Evolutionary conservation across 2,329 filamentous ascomycete species (phyloP), one percentile per base, ranked within the genome.

Genomic region (Paecilomyces formosus): DNA sequence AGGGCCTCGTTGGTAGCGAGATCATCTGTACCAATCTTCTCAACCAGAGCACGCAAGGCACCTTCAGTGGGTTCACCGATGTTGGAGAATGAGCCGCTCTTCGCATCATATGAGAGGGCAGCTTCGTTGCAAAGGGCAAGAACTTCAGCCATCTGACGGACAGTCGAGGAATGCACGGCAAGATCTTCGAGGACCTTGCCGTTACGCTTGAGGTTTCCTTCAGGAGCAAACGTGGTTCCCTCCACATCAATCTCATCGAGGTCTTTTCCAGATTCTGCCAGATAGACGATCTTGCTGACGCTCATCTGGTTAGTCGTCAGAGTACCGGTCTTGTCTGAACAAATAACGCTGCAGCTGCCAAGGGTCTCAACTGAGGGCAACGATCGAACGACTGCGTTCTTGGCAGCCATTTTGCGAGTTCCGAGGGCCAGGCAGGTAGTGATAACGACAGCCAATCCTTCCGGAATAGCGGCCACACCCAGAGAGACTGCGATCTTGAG

Each of bases 221-320:
- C 85, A 5, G 93, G 94, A 33, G 90, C 84, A 71, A 97, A 97
- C 53, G 91, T 97, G 1, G 92, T 96, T 52, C 94, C 94, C 72
- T 96, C 88, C 30, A 99, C 88, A 61, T 94, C 88, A 54, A 96
- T 82, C 72, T 96, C 92, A 67, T 92, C 89, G 24, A 97, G 80
- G 59, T 85, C 87, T 57, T 79, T 84, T 54, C 90, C 92, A 60
- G 83, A 76, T 64, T 89, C 85, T 67, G 85, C 87, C 65, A 99
- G 81, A 72, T 92, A 90, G 54, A 96, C 89, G 58, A 97, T 78
- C 77, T 93, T 96, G 80, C 87, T 94, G 58, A 97, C 94, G 71
- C 94, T 97, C 94, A 99, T 99, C 77, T 97, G 92, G 78, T 99
- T 99, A 49, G 94, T 99, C 11, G 94, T 99, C 72, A 99, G 79